Evolutionary conservation across 2,329 filamentous ascomycete species (phyloP), one percentile per base, ranked within the genome.

Genomic region (Cordyceps cicadae): DNA sequence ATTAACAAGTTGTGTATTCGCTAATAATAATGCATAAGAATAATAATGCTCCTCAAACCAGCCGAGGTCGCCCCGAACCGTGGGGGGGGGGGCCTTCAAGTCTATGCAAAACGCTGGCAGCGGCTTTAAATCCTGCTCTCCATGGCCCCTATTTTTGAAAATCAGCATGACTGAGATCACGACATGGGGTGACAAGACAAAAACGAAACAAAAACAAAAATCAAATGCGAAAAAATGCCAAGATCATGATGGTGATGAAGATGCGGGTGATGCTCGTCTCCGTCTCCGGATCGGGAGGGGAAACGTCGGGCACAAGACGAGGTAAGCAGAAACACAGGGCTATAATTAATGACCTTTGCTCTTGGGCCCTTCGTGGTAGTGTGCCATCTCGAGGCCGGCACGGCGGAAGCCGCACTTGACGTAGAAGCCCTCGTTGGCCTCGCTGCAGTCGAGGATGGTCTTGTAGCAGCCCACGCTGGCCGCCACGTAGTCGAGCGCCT

Each of bases 401-500:
- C 91, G 81, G 76, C 91, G 88, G 76, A 96, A 97, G 62, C 93
- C 93, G 76, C 94, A 97, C 82, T 97, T 97, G 74, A 96, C 82
- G 74, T 99, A 99, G 79, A 99, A 97, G 24, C 92, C 93, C 75
- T 96, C 92, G 73, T 97, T 99, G 68, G 88, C 85, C 75, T 97
- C 93, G 66, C 89, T 95, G 79, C 94, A 99, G 75, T 97, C 93
- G 65, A 97, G 83, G 67, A 99, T 97, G 66, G 87, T 92, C 87
- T 94, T 97, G 77, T 97, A 97, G 77, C 93, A 97, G 60, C 93
- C 94, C 62, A 94, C 87, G 72, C 91, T 84, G 72, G 90, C 86
- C 60, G 92, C 92, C 63, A 97, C 87, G 71, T 82, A 88, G 75
- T 97, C 92, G 70, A 99, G 82, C 8, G 93, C 92, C 77, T 97